These are phyloP conservation scores for Thermothielavioides terrestris DNA, from an alignment of 495 filamentous ascomycete genomes.

Conservation along the genomic window DNA sequence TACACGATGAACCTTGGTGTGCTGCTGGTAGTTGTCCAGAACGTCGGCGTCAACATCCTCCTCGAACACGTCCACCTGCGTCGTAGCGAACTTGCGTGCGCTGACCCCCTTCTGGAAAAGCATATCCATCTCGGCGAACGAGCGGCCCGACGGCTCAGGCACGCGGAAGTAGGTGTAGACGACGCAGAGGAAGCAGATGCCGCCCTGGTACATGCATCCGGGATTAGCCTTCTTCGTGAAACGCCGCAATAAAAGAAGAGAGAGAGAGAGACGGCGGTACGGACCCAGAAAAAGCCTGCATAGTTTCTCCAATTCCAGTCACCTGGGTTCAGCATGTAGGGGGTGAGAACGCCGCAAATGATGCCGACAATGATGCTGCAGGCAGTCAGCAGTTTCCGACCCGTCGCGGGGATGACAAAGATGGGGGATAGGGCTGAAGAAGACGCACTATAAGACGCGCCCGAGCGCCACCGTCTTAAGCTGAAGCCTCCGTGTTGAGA, in stretches of 20 bases:
- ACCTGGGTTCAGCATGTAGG: slow-evolving; percentile 66
- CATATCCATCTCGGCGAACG: slow-evolving; percentile 66
- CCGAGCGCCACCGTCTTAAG: slow-evolving; percentile 63
- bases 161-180: slow-evolving; percentile 69
- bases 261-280: slow-evolving; percentile 3
- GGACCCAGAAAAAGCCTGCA: slow-evolving; percentile 74
- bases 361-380: slow-evolving; percentile 62
- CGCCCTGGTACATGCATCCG: no score
- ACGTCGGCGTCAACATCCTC: slow-evolving; percentile 47
- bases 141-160: slow-evolving; percentile 60
- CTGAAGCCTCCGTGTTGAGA: slow-evolving; percentile 64
- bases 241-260: no score
- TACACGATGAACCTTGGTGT: not conserved
- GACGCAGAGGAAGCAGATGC: slow-evolving; percentile 63
- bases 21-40: slow-evolving; percentile 40
- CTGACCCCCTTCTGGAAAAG: slow-evolving; percentile 58
- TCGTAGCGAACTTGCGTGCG: slow-evolving; percentile 59
- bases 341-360: slow-evolving; percentile 59
- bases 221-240: no score
- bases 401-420: no score
- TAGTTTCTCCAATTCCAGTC: slow-evolving; percentile 71
- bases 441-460: slow-evolving; percentile 53
- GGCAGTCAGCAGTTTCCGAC: no score
- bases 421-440: no score
- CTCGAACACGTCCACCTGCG: slow-evolving; percentile 58